Base-by-base conservation (phyloP, 169 alveolate species). In the Eimeria necatrix region DNA sequence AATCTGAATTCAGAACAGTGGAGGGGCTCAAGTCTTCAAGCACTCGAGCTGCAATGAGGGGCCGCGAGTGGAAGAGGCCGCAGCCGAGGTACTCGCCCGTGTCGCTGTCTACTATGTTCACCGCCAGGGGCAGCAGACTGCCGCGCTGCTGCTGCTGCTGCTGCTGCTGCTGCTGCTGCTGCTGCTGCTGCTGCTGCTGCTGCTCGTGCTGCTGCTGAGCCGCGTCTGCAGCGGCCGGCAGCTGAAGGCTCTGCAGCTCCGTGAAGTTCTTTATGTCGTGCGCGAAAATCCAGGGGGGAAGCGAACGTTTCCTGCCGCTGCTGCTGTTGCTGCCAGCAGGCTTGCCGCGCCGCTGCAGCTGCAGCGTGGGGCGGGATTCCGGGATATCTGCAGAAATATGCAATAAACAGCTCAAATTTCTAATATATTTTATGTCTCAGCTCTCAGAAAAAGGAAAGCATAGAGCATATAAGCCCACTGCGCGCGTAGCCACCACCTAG, bases 231-330 rank as follows among this genome's bases (percentile, higher is more conserved):
- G 68, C 20, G 22, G 68, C 68, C n/a, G 12, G n/a, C 78, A 3
- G 46, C 32, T 68, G 78, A 49, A 56, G 53, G 0, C 60, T 20
- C 91, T 83, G 91, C 91, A 83, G 48, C 76, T 53, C 91, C 6
- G 24, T 53, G 76, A 83, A 83, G 56, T 83, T 83, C 74, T 53
- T 18, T 4, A 83, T 83, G 32, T 83, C 76, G 56, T 83, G 91
- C 3, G 91, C 91, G 46, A 83, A 83, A 9, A 83, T 24, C 76
- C 73, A 83, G 18, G 91, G 76, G 24, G 91, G 91, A 6, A 83
- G 91, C 52, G 68, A 18, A 5, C 61, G 71, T 0, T 24, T 18
- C 4, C 60, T 2, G 56, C 46, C 16, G 84, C 41, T 32, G 41
- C 41, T 32, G n/a, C 12, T 14, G 78, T 1, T 10, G 22, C 20